These are phyloP conservation scores for Trametes versicolor DNA, from an alignment of 1,284 basidiomycete genomes.

Conservation along the genomic window DNA sequence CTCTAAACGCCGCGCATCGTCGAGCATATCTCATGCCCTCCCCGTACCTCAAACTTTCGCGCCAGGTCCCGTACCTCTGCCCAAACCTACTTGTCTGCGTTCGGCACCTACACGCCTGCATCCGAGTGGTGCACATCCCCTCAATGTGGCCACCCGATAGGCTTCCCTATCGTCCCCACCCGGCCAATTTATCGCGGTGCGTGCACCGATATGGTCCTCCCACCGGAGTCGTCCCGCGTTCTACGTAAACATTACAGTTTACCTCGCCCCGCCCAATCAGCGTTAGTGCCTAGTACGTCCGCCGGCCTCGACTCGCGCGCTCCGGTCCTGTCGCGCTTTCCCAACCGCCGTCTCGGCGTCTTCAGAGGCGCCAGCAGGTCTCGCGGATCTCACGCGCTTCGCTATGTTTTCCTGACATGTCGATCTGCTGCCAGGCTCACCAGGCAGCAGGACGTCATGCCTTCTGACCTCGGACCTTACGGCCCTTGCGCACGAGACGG, in stretches of 20 bases:
- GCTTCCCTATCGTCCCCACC: conserved; percentile 13
- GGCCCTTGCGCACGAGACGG: neutral
- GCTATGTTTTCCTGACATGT: neutral
- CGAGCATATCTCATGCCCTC: neutral
- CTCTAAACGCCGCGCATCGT: conserved; percentile 3
- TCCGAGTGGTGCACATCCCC: neutral
- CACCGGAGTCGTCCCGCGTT: conserved; percentile 19
- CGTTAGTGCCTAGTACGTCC: conserved; percentile 8
- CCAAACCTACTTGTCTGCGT: neutral
- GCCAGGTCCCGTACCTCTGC: neutral
- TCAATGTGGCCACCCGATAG: neutral
- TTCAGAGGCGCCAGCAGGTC: neutral
- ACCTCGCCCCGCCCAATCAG: conserved; percentile 31
- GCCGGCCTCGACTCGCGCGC: conserved; percentile 15
- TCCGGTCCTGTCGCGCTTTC: conserved; percentile 13
- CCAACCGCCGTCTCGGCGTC: conserved; percentile 1
- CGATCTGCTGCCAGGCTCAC: conserved; percentile 1
- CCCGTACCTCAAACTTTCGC: neutral
- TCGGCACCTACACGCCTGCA: neutral
- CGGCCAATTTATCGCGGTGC: conserved; percentile 6
- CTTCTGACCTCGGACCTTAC: conserved; percentile 16
- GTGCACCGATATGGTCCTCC: conserved; percentile 25
- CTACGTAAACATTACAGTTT: conserved; percentile 35
- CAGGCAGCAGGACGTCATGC: neutral
- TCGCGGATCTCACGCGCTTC: neutral